Evolutionary conservation across 192 early-diverging fungal genomes (phyloP).

Genomic region (Coemansia sp.): DNA sequence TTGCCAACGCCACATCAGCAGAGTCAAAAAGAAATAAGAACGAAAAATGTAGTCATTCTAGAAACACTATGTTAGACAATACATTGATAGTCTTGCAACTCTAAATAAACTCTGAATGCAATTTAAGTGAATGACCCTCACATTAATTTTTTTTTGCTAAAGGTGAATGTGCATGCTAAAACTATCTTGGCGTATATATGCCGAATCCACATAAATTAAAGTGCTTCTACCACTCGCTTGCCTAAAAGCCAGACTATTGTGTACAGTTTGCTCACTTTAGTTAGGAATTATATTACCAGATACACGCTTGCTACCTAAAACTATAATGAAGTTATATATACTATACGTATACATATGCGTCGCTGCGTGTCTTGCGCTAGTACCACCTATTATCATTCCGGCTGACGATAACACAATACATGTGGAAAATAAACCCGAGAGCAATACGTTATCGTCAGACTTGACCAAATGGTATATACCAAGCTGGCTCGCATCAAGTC

Average conservation of each 20-base stretch:
- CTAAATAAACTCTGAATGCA: not conserved
- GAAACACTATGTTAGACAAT: not conserved
- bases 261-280: not conserved
- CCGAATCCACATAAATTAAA: not conserved
- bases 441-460: not conserved
- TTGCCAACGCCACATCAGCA: constrained; percentile 4
- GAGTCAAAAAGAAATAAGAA: too few species aligned
- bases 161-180: not conserved
- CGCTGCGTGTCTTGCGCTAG: not conserved
- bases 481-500: constrained; percentile 10
- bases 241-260: not conserved
- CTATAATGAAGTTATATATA: not conserved
- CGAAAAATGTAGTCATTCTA: not conserved
- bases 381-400: not conserved
- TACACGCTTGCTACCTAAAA: not conserved
- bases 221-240: not conserved
- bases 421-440: not conserved
- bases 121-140: not conserved
- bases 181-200: not conserved
- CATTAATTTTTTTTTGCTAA: not conserved
- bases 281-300: not conserved
- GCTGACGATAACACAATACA: not conserved
- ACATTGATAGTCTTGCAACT: not conserved
- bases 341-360: not conserved
- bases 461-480: not conserved